These are phyloP conservation scores for Elsinoe ampelina DNA, from an alignment of 2,329 filamentous ascomycete species.

Conservation along the genomic window DNA sequence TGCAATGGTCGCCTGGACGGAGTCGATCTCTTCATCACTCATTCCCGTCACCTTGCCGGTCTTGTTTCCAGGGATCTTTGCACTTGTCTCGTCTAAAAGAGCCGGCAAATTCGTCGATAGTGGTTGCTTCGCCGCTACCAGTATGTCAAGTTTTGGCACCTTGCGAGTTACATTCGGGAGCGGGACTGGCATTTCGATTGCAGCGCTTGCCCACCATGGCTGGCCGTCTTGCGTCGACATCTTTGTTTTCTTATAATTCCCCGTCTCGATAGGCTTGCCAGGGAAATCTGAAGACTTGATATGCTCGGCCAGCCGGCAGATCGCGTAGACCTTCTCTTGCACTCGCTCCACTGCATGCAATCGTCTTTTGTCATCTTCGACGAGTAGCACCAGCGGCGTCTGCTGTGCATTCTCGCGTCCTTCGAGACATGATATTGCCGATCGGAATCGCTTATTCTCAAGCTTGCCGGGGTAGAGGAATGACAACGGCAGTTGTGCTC, in stretches of 20 bases:
- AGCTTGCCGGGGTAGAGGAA: slow-evolving; percentile 49
- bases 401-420: slow-evolving; percentile 39
- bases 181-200: slow-evolving; percentile 1
- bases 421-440: slow-evolving; percentile 54
- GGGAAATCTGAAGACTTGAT: slow-evolving; percentile 40
- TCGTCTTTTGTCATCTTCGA: slow-evolving; percentile 43
- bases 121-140: neutral
- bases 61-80: neutral
- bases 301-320: slow-evolving; percentile 61
- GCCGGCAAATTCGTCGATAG: too few species aligned
- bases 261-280: neutral
- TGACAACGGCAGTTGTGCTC: slow-evolving; percentile 52
- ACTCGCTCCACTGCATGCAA: slow-evolving; percentile 60
- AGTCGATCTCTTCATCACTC: neutral
- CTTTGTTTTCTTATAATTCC: neutral
- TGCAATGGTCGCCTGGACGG: slow-evolving; percentile 44
- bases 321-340: slow-evolving; percentile 50
- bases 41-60: neutral
- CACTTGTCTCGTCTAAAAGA: too few species aligned
- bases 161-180: slow-evolving; percentile 12
- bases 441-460: slow-evolving; percentile 50
- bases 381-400: slow-evolving; percentile 50
- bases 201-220: neutral
- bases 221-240: too few species aligned
- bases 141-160: slow-evolving; percentile 14